Evolutionary conservation across 208 protist genomes (phyloP), one percentile per base, ranked within the genome.

Genomic region (Leishmania lainsoni): DNA sequence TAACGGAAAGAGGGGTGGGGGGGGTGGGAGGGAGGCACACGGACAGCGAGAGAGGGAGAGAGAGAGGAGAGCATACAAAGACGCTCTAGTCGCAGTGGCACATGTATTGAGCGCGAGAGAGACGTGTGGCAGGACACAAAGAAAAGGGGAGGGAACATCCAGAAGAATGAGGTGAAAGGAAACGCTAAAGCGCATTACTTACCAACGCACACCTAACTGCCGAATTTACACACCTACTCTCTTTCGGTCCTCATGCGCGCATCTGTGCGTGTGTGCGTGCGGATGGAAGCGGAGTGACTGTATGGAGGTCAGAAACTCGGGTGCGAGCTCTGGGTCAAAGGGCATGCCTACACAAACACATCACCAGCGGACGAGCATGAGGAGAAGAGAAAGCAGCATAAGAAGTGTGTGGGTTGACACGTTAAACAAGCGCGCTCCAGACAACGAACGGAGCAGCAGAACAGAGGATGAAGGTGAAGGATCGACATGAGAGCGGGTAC

Each of bases 151-250:
- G 14, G 20, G 48, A 72, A 26, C 45, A 58, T 5, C 32, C 61
- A 71, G 32, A 73, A 12, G 29, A 26, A 74, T 12, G 52, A 59
- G 54, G 45, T 42, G 56, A 51, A 77, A 70, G 42, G 42, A 45
- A 45, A 45, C 42, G 6, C 42, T 45, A 45, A 45, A 45, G 42
- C 42, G 42, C 42, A 45, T 66, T 9, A 84, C 45, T 12, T 14
- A 81, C 42, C 72, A 63, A 78, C 35, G 56, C 52, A 80, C 58
- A 80, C 20, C 26, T 22, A 45, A 77, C 0, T 70, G 26, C 20
- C 10, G 58, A 70, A 77, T 83, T 42, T 84, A 84, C 83, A 74
- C 83, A 79, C 84, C 48, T 84, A 80, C 42, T 45, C 42, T n/a
- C n/a, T n/a, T 45, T 45, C 42, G 83, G 56, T 83, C 66, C 71